Evolutionary conservation across 768 basidiomycete genomes (phyloP).

Genomic region (Crassisporium funariophilum): DNA sequence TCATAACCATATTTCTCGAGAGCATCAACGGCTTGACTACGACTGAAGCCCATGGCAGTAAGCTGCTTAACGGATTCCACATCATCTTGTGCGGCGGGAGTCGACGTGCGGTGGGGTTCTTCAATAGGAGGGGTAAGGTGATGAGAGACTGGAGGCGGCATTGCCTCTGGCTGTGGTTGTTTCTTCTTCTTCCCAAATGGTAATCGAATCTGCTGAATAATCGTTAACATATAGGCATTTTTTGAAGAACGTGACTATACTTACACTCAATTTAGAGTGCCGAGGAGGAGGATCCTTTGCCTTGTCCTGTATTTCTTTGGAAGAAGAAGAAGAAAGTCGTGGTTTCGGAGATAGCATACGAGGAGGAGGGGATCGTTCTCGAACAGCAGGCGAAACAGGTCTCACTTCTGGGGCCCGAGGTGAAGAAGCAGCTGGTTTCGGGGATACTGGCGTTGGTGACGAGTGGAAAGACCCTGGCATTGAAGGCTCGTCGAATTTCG

Average conservation of each 20-base stretch:
- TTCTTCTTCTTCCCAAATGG: constrained; percentile 82
- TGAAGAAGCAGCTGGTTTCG: constrained; percentile 37
- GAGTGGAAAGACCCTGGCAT: constrained; percentile 31
- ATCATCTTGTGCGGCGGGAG: constrained; percentile 69
- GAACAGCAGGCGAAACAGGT: constrained; percentile 37
- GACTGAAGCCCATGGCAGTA: constrained; percentile 88
- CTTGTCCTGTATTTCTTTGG: constrained; percentile 61
- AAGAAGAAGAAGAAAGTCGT: constrained; percentile 61
- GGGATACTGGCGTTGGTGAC: constrained; percentile 39
- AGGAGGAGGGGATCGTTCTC: constrained; percentile 48
- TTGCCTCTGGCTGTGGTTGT: constrained; percentile 44
- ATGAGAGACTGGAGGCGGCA: constrained; percentile 41
- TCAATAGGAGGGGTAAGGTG: constrained; percentile 47
- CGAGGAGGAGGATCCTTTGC: constrained; percentile 56
- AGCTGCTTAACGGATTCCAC: constrained; percentile 78
- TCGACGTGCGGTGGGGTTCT: constrained; percentile 39
- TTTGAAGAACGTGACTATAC: constrained; percentile 27
- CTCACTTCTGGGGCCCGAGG: constrained; percentile 32
- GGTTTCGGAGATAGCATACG: constrained; percentile 60
- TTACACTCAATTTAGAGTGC: constrained; percentile 77
- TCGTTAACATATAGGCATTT: not conserved
- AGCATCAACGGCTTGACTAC: constrained; percentile 78
- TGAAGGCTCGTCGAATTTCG: constrained; percentile 6
- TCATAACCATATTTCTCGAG: constrained; percentile 86
- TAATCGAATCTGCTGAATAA: constrained; percentile 59